These are phyloP conservation scores for Xylariomycetidae sp. DNA, from an alignment of 2,329 filamentous ascomycete genomes.

Conservation along the genomic window DNA sequence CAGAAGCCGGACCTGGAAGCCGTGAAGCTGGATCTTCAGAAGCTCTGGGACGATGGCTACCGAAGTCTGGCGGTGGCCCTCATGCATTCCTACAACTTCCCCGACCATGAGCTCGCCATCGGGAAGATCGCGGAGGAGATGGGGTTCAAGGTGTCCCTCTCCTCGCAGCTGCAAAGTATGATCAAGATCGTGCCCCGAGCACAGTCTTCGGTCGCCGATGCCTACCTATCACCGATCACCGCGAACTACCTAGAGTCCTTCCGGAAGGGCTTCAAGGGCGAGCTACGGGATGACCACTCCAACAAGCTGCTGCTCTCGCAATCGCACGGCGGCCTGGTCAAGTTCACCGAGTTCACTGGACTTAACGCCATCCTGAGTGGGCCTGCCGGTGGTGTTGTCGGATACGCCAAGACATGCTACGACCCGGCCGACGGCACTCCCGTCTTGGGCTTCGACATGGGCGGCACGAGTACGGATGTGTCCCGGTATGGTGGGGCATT, in stretches of 20 bases:
- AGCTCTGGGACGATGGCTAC: slow-evolving; percentile 56
- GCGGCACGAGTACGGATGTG: slow-evolving; percentile 67
- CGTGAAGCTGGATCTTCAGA: slow-evolving; percentile 50
- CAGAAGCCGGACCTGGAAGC: slow-evolving; percentile 48
- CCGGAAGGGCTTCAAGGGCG: slow-evolving; percentile 26
- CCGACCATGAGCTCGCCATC: slow-evolving; percentile 55
- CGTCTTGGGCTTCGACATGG: slow-evolving; percentile 73
- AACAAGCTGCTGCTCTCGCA: slow-evolving; percentile 54
- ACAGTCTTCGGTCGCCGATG: slow-evolving; percentile 62
- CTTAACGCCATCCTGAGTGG: slow-evolving; percentile 64
- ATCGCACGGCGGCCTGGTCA: slow-evolving; percentile 45
- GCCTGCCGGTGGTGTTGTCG: slow-evolving; percentile 68
- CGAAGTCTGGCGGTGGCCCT: slow-evolving; percentile 50
- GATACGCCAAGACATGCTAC: slow-evolving; percentile 68
- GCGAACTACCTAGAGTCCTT: slow-evolving; percentile 56
- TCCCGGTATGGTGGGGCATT: slow-evolving; percentile 52
- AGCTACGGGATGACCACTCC: slow-evolving; percentile 48
- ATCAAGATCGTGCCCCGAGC: slow-evolving; percentile 60
- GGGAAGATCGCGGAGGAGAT: slow-evolving; percentile 56
- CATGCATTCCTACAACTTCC: slow-evolving; percentile 69
- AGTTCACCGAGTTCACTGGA: slow-evolving; percentile 61
- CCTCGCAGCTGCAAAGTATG: slow-evolving; percentile 53
- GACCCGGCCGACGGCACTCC: slow-evolving; percentile 62
- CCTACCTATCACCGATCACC: slow-evolving; percentile 70
- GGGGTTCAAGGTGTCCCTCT: slow-evolving; percentile 60